These are phyloP conservation scores for Sugiyamaella xylanicola DNA, from an alignment of 1,139 yeast species.

Conservation along the genomic window DNA sequence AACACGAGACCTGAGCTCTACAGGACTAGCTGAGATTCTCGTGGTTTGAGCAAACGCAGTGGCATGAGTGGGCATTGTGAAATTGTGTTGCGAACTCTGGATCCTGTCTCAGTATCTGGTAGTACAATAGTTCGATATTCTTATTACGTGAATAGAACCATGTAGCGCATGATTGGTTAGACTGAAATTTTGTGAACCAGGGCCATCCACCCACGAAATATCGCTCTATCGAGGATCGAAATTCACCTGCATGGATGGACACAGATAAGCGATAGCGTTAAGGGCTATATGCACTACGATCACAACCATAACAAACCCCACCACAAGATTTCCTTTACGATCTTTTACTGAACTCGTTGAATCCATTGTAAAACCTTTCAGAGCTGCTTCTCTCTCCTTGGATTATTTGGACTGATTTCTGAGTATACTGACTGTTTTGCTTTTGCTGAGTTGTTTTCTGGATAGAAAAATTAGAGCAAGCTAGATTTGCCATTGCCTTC, in stretches of 20 bases:
- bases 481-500: too few species aligned
- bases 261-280: conserved; percentile 1
- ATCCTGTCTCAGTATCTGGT: not conserved
- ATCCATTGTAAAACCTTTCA: too few species aligned
- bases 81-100: not conserved
- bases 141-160: conserved; percentile 5
- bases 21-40: conserved; percentile 61
- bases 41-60: conserved; percentile 88
- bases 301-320: not conserved
- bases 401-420: too few species aligned
- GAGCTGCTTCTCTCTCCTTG: too few species aligned
- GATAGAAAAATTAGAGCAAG: too few species aligned
- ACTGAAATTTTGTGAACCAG: conserved; percentile 1
- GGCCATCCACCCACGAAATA: not conserved
- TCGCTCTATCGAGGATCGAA: conserved; percentile 1
- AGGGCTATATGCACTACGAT: not conserved
- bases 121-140: not conserved
- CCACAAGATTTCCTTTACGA: too few species aligned
- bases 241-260: not conserved
- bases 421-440: too few species aligned
- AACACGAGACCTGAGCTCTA: conserved; percentile 66
- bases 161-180: conserved; percentile 16
- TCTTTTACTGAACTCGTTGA: too few species aligned
- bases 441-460: too few species aligned
- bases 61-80: conserved; percentile 60